These are phyloP conservation scores for Blastocladiella emersonii DNA, from an alignment of 371 early-diverging fungal species.

Conservation along the genomic window DNA sequence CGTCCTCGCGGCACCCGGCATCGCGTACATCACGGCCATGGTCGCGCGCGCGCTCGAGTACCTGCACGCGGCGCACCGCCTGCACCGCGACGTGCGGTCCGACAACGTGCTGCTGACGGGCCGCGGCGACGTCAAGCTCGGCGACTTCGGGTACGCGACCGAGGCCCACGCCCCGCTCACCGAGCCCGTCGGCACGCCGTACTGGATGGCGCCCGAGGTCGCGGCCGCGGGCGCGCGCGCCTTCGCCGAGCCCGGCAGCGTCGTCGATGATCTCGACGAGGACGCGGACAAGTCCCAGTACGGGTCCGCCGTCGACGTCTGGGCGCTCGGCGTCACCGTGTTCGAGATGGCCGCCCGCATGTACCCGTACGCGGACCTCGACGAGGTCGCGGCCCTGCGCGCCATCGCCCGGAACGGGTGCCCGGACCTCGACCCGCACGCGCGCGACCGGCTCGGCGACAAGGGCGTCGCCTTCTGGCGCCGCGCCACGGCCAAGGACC, in stretches of 20 bases:
- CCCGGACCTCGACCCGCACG: background rate
- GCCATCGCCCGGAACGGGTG: background rate
- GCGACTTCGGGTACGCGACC: background rate
- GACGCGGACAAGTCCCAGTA: background rate
- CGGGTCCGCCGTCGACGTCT: background rate
- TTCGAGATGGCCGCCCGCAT: background rate
- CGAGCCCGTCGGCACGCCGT: slow-evolving; percentile 2
- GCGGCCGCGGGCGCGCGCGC: background rate
- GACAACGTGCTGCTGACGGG: background rate
- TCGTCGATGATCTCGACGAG: background rate
- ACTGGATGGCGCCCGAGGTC: slow-evolving; percentile 1
- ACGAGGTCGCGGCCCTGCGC: background rate
- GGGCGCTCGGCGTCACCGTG: background rate
- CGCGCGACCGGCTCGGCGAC: background rate
- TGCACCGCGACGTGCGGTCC: slow-evolving; percentile 3
- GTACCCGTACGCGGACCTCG: background rate
- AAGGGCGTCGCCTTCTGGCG: background rate
- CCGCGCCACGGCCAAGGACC: background rate
- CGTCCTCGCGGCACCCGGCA: background rate
- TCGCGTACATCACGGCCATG: background rate
- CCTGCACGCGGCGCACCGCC: background rate
- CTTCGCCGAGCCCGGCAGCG: background rate
- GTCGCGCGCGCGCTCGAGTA: background rate
- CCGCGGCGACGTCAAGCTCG: background rate
- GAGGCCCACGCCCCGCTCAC: background rate